Conservation (phyloP, 1,139 yeast species). For the Sugiyamaella pinicola region DNA sequence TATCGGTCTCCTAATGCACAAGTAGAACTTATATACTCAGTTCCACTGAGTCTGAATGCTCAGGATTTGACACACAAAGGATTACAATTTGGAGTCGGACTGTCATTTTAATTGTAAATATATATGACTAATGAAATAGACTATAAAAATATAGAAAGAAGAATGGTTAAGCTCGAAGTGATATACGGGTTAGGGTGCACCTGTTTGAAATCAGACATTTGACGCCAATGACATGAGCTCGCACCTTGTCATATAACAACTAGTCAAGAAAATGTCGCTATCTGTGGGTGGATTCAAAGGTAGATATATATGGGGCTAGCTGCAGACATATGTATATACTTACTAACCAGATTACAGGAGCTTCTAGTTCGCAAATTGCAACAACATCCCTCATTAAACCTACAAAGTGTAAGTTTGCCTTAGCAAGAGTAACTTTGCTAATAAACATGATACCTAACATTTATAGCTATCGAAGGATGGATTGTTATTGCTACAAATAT, state of each 20-base stretch:
- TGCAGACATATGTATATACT: not conserved
- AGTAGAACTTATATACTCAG: slow-evolving; percentile 81
- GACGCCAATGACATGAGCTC: not conserved
- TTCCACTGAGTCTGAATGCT: slow-evolving; percentile 69
- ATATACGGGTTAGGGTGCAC: not conserved
- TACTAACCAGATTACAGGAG: not conserved
- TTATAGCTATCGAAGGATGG: slow-evolving; percentile 47
- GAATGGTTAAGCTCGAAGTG: no score
- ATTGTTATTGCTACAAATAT: slow-evolving; percentile 46
- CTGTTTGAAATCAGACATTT: not conserved
- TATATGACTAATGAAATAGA: no score
- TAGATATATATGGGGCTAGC: not conserved
- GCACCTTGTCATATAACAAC: not conserved
- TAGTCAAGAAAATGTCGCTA: slow-evolving; percentile 14
- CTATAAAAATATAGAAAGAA: no score
- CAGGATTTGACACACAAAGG: slow-evolving; percentile 80
- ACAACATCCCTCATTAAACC: not conserved
- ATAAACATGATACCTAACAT: not conserved
- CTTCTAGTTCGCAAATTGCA: not conserved
- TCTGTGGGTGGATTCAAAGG: slow-evolving; percentile 7
- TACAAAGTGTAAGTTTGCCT: slow-evolving; percentile 7
- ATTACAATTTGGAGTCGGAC: slow-evolving; percentile 88
- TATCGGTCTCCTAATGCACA: slow-evolving; percentile 89
- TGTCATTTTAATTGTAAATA: slow-evolving; percentile 53
- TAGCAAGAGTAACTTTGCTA: not conserved